Conservation (phyloP, 139 green algal species). For the Closterium sp. region DNA sequence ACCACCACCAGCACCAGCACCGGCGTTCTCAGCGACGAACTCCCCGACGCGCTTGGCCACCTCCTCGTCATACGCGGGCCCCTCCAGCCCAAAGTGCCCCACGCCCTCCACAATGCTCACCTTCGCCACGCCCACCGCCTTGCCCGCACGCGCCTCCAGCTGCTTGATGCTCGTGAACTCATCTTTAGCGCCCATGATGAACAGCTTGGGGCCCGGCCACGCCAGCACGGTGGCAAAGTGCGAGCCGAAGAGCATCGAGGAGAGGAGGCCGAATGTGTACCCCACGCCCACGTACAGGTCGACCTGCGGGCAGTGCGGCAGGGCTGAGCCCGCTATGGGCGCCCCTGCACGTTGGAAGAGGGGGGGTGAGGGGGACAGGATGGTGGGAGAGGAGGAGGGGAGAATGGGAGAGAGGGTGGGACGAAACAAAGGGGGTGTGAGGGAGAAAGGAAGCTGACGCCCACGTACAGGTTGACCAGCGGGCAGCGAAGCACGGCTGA, state of each 20-base stretch:
- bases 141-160: background rate
- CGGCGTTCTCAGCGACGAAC: background rate
- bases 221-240: background rate
- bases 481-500: no score
- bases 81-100: conserved; percentile 27
- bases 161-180: background rate
- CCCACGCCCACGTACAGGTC: conserved; percentile 24
- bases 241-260: conserved; percentile 14
- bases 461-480: no score
- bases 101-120: conserved; percentile 5
- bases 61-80: conserved; percentile 11
- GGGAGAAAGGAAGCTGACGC: no score
- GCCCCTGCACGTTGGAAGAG: background rate
- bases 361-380: background rate
- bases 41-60: background rate
- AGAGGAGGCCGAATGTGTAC: conserved; percentile 20
- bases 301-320: background rate
- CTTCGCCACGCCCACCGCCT: background rate
- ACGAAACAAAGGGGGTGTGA: no score
- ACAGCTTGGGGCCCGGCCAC: conserved; percentile 2
- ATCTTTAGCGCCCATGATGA: conserved; percentile 31
- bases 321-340: conserved; percentile 24
- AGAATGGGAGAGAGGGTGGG: background rate
- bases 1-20: background rate
- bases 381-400: background rate